phyloP scores from a whole-genome alignment of 2,329 filamentous ascomycete species.

The Trichoderma koningiopsis region DNA sequence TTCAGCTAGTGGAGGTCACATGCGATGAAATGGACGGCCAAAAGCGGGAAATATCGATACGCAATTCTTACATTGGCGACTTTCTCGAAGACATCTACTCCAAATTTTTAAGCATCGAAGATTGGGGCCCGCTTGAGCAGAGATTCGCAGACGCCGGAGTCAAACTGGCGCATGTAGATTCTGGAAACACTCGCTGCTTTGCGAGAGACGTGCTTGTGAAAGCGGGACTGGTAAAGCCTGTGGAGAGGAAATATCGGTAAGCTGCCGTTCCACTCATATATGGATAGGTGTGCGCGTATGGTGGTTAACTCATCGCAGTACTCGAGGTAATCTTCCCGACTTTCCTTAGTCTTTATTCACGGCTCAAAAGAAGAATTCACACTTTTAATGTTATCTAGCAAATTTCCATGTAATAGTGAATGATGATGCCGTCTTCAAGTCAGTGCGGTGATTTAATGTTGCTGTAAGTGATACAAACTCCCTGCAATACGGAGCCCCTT shows the following conservation, averaged over 20 bases:
- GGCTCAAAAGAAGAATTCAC: neutral
- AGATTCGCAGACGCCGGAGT: neutral
- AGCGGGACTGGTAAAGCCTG: neutral
- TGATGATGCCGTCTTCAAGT: neutral
- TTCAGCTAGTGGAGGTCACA: constrained; percentile 1
- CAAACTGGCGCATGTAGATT: constrained; percentile 1
- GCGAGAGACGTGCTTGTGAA: constrained; percentile 3
- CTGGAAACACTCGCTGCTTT: constrained; percentile 8
- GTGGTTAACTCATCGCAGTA: neutral
- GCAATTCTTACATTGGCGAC: neutral
- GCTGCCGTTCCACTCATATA: neutral
- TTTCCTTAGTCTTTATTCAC: neutral
- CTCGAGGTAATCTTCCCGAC: neutral
- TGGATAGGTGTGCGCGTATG: neutral
- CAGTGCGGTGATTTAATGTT: neutral
- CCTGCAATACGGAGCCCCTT: neutral
- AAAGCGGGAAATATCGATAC: constrained; percentile 12
- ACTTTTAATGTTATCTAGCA: neutral
- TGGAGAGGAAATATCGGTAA: neutral
- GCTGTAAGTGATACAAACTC: neutral
- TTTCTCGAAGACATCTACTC: neutral
- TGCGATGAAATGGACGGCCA: neutral
- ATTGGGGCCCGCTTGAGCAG: constrained; percentile 1
- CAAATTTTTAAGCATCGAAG: neutral
- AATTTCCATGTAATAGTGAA: neutral